Evolutionary conservation across 768 basidiomycete species (phyloP).

Genomic region (Lanmaoa pseudosensibilis): DNA sequence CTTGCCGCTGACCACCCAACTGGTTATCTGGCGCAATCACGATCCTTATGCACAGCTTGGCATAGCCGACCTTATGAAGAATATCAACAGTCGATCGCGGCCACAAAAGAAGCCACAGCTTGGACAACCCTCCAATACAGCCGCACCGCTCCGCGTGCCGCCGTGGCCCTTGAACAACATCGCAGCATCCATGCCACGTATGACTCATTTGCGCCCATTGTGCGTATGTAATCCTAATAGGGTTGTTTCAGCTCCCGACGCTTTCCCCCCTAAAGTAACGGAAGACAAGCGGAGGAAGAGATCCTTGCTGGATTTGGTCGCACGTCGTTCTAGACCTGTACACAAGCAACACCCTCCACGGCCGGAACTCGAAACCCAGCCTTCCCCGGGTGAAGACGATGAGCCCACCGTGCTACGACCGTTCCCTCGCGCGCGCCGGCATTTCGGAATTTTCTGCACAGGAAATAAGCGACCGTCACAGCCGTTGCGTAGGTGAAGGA

Average conservation of each 20-base stretch:
- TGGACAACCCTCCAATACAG: constrained; percentile 14
- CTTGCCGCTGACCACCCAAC: constrained; percentile 32
- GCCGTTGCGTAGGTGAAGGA: constrained; percentile 10
- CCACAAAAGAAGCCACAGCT: constrained; percentile 19
- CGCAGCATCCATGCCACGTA: constrained; percentile 40
- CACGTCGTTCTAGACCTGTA: constrained; percentile 24
- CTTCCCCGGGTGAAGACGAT: constrained; percentile 4
- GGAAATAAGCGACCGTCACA: constrained; percentile 26
- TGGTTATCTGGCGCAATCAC: constrained; percentile 29
- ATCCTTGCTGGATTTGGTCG: constrained; percentile 1
- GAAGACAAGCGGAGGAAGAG: constrained; percentile 19
- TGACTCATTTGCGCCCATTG: constrained; percentile 4
- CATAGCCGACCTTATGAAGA: constrained; percentile 34
- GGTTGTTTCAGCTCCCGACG: constrained; percentile 39
- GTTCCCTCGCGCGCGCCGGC: constrained; percentile 19
- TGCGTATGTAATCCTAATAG: constrained; percentile 5
- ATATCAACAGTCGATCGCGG: constrained; percentile 12
- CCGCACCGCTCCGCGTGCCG: constrained; percentile 15
- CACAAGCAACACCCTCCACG: constrained; percentile 26
- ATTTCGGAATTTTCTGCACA: constrained; percentile 42
- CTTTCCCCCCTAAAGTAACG: constrained; percentile 28
- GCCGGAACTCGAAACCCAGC: constrained; percentile 10
- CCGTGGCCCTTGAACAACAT: constrained; percentile 27
- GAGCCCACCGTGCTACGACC: constrained; percentile 9
- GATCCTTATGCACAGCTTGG: constrained; percentile 36